Conservation (phyloP, 225 moss, liverwort and hornwort species). For the Takakia lepidozioides region DNA sequence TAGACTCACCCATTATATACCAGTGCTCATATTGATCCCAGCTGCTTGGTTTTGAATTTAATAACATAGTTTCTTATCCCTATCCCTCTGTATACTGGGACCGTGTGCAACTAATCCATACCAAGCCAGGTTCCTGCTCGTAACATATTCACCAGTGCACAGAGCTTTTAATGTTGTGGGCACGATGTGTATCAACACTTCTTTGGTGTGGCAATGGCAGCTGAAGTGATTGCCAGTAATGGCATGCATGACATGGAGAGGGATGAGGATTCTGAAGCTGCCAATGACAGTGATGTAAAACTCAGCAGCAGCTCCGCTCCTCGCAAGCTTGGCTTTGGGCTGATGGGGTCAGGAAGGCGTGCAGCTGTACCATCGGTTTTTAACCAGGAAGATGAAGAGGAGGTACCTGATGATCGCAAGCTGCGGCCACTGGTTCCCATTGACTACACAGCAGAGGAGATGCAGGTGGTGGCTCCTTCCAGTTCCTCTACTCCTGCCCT, state of each 20-base stretch:
- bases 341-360: conserved; percentile 79
- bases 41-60: too few relatives aligned
- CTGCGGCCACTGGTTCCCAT: conserved; percentile 79
- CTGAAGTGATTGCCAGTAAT: conserved; percentile 50
- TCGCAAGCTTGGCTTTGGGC: conserved; percentile 89
- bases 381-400: conserved; percentile 87
- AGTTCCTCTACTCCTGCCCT: conserved; percentile 29
- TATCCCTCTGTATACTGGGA: too few relatives aligned
- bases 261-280: conserved; percentile 27
- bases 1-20: too few relatives aligned
- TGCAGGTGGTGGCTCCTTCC: conserved; percentile 78
- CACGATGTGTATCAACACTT: too few relatives aligned
- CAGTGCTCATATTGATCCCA: too few relatives aligned
- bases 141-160: background rate
- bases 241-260: conserved; percentile 41
- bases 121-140: too few relatives aligned
- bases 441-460: conserved; percentile 90
- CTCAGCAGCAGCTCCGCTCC: conserved; percentile 74
- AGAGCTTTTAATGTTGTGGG: background rate
- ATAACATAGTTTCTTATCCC: too few relatives aligned
- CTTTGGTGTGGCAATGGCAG: too few relatives aligned
- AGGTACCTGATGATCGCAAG: conserved; percentile 58
- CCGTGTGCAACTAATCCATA: too few relatives aligned
- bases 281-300: conserved; percentile 44
- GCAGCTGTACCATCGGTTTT: conserved; percentile 79